These are phyloP conservation scores for Lactuca sativa DNA, from an alignment of 129 eudicot species.

Conservation along the genomic window DNA sequence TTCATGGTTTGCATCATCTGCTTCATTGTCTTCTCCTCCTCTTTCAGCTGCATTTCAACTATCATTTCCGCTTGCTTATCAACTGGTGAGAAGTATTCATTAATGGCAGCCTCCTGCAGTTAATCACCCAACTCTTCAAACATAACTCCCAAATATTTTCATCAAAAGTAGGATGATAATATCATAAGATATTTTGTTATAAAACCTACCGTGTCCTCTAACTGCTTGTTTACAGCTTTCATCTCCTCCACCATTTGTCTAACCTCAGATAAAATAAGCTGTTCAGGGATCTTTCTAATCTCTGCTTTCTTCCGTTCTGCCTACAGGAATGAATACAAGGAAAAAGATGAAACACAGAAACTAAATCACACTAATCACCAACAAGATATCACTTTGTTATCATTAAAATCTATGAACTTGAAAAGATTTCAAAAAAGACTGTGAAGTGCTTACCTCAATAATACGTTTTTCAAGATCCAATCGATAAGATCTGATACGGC, in stretches of 20 bases:
- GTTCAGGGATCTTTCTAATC: constrained; percentile 73
- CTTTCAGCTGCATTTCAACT: constrained; percentile 73
- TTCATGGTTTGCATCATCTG: constrained; percentile 70
- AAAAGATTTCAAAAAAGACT: neutral
- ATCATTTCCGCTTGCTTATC: constrained; percentile 78
- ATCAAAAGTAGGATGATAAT: too few species aligned
- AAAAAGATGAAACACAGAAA: neutral
- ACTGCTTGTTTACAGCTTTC: constrained; percentile 79
- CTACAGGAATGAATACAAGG: constrained; percentile 28
- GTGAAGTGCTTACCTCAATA: constrained; percentile 25
- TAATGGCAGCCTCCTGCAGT: constrained; percentile 66
- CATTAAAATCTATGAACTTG: too few species aligned
- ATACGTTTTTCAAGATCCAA: constrained; percentile 65
- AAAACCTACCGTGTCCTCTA: constrained; percentile 76
- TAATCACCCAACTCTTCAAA: constrained; percentile 3
- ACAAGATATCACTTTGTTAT: too few species aligned
- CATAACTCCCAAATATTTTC: neutral
- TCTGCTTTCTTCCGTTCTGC: constrained; percentile 66
- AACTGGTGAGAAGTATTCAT: constrained; percentile 76
- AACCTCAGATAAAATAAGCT: constrained; percentile 80
- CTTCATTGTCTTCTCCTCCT: constrained; percentile 65
- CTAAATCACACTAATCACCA: neutral
- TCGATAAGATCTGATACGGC: constrained; percentile 72
- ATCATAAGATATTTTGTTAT: neutral
- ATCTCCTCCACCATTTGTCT: constrained; percentile 90